Percentiles rank a stretch among this genome's conserved stretches.
These are phyloP conservation scores for Populus trichocarpa DNA, from an alignment of 441 rosid species.

Conservation along the genomic window DNA sequence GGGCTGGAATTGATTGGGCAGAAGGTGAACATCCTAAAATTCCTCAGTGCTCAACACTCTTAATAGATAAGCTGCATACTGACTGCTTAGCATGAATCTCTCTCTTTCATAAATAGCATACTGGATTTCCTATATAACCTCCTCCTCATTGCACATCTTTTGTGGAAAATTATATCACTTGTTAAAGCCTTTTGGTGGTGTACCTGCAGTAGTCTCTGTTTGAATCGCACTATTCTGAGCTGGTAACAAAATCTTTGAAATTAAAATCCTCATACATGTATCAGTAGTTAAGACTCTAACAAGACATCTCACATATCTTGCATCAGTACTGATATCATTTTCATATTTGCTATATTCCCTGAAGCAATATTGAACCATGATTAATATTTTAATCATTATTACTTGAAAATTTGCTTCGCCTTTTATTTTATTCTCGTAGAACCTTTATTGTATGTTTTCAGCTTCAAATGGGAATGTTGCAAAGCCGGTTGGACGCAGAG, in stretches of 20 bases:
- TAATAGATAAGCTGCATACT: background rate
- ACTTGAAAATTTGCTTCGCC: background rate
- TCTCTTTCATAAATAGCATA: background rate
- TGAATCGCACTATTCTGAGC: background rate
- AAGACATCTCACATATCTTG: background rate
- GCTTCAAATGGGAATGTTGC: constrained; percentile 95
- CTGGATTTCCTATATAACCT: background rate
- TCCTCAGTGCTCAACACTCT: background rate
- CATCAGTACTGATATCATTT: background rate
- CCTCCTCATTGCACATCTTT: background rate
- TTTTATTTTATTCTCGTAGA: constrained; percentile 8
- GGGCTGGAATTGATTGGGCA: constrained; percentile 89
- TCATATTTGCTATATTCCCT: background rate
- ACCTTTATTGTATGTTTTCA: constrained; percentile 23
- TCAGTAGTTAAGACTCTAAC: background rate
- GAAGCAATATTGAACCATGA: background rate
- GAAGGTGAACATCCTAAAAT: constrained; percentile 42
- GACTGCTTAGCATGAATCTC: background rate
- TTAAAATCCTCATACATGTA: background rate
- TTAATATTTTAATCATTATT: background rate
- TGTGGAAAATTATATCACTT: background rate
- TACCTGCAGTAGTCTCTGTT: background rate
- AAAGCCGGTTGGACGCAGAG: constrained; percentile 92
- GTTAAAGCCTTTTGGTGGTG: background rate
- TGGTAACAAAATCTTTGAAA: background rate